phyloP scores from a whole-genome alignment of 768 basidiomycete genomes.

The Sporobolomyces pararoseus region DNA sequence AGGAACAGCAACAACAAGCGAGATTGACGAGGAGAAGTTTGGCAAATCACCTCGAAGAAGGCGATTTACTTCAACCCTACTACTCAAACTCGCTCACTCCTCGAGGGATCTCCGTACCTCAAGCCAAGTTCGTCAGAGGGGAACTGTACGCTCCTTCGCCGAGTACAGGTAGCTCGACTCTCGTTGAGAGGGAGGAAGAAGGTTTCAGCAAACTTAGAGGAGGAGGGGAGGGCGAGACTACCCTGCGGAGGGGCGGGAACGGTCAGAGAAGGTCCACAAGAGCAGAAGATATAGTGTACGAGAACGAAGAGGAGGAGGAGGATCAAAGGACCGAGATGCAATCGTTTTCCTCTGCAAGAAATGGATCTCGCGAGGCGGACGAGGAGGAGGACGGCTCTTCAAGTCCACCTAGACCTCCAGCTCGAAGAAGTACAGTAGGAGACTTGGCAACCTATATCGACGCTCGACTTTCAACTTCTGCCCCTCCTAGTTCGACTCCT shows the following conservation, averaged over 20 bases:
- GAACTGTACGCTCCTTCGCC: constrained; percentile 24
- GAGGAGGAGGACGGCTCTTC: constrained; percentile 29
- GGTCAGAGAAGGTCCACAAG: too few species aligned
- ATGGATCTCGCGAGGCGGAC: too few species aligned
- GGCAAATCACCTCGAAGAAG: not conserved
- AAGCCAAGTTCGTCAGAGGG: not conserved
- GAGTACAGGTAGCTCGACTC: constrained; percentile 36
- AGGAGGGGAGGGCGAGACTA: constrained; percentile 12
- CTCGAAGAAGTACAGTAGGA: constrained; percentile 10
- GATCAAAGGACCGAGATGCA: not conserved
- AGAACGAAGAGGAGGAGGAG: not conserved
- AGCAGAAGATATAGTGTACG: not conserved
- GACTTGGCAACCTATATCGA: constrained; percentile 33
- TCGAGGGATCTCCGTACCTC: not conserved
- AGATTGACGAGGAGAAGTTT: constrained; percentile 21
- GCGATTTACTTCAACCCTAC: not conserved
- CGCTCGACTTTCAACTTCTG: constrained; percentile 9
- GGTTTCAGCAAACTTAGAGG: not conserved
- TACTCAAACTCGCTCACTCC: not conserved
- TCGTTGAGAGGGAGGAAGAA: constrained; percentile 35
- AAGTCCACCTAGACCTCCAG: constrained; percentile 21
- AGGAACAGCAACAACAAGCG: not conserved
- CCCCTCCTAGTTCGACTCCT: constrained; percentile 10
- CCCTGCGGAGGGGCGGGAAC: not conserved
- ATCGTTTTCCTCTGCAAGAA: not conserved